Conservation (phyloP, 1,284 basidiomycete genomes). For the Cutaneotrichosporon dermatis region DNA sequence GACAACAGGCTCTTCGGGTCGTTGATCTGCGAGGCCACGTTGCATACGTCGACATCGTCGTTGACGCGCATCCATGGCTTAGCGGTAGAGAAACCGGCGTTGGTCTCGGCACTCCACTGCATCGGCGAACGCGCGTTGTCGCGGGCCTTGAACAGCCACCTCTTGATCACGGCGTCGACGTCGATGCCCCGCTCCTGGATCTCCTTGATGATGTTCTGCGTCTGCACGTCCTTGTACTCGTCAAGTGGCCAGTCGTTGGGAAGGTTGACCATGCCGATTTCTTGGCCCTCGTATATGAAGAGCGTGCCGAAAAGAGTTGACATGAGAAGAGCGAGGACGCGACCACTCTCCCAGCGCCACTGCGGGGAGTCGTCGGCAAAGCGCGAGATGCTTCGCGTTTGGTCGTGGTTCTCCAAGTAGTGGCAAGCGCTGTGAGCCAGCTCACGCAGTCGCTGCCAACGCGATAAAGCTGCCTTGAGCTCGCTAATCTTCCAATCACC, state of each 20-base stretch:
- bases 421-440: conserved; percentile 52
- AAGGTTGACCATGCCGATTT: conserved; percentile 66
- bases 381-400: conserved; percentile 59
- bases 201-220: conserved; percentile 5
- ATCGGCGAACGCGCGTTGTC: conserved; percentile 59
- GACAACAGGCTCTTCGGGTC: conserved; percentile 56
- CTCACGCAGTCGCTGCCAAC: conserved; percentile 62
- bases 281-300: conserved; percentile 70
- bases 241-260: conserved; percentile 63
- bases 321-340: conserved; percentile 62
- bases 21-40: conserved; percentile 55
- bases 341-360: conserved; percentile 58
- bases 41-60: conserved; percentile 63
- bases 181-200: conserved; percentile 1
- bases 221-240: conserved; percentile 60
- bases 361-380: conserved; percentile 60
- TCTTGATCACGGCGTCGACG: not conserved
- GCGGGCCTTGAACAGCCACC: conserved; percentile 53
- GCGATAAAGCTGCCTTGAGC: conserved; percentile 57
- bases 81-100: conserved; percentile 62
- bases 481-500: conserved; percentile 56
- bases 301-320: conserved; percentile 62
- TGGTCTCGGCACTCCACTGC: conserved; percentile 55
- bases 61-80: conserved; percentile 73
- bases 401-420: conserved; percentile 35